Evolutionary conservation across 2,329 filamentous ascomycete genomes (phyloP).

Genomic region (Trichoderma endophyticum): DNA sequence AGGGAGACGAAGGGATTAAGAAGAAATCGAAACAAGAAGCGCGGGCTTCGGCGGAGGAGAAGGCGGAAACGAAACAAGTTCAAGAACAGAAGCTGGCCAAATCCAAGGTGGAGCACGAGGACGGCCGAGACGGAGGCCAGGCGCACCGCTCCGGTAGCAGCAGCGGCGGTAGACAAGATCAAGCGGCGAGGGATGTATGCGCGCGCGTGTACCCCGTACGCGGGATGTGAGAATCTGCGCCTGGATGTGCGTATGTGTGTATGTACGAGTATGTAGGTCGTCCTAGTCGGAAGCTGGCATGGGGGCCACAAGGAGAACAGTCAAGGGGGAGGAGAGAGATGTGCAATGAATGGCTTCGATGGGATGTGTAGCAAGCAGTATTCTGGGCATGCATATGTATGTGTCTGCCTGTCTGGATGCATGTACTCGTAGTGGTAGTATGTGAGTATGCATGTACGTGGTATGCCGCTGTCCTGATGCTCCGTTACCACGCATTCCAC

Average conservation of each 20-base stretch:
- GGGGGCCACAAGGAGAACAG: constrained; percentile 8
- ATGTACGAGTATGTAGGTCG: background rate
- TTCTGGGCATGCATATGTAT: constrained; percentile 3
- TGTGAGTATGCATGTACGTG: constrained; percentile 4
- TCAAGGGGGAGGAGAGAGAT: background rate
- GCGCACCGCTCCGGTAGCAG: constrained; percentile 14
- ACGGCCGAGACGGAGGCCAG: constrained; percentile 19
- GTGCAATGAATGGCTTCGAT: background rate
- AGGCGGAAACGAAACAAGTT: constrained; percentile 17
- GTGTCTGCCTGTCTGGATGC: constrained; percentile 1
- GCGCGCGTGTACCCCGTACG: constrained; percentile 17
- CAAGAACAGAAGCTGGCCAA: constrained; percentile 15
- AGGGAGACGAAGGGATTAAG: constrained; percentile 27
- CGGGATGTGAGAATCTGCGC: constrained; percentile 11
- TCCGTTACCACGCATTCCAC: constrained; percentile 13
- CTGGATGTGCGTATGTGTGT: constrained; percentile 9
- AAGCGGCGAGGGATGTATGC: constrained; percentile 13
- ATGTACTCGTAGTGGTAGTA: background rate
- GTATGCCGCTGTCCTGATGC: constrained; percentile 8
- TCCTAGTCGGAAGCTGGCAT: constrained; percentile 14
- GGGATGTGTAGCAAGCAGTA: background rate
- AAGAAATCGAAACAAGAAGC: constrained; percentile 17
- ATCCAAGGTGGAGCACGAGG: constrained; percentile 15
- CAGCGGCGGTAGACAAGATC: constrained; percentile 12
- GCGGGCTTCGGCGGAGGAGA: constrained; percentile 12